Evolutionary conservation across 768 basidiomycete genomes (phyloP).

Genomic region (Rickenella mellea): DNA sequence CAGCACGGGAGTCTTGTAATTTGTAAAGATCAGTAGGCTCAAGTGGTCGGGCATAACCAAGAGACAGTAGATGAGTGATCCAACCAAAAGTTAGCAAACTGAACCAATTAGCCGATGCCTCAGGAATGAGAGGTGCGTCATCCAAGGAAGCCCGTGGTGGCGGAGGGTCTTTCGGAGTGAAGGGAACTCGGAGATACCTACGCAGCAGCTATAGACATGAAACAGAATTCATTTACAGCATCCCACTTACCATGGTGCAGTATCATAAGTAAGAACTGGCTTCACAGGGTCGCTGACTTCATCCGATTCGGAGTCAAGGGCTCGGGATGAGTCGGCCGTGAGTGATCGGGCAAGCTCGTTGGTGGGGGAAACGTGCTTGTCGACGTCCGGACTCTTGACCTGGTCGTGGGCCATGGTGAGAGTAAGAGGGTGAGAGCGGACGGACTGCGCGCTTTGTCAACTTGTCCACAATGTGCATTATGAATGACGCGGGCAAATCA

Average conservation of each 20-base stretch:
- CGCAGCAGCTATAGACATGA: background rate
- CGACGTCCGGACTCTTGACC: background rate
- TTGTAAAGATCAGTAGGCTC: slow-evolving; percentile 77
- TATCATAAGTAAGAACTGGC: background rate
- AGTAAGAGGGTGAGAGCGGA: background rate
- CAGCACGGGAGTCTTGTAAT: slow-evolving; percentile 52
- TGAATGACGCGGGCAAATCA: too few relatives aligned
- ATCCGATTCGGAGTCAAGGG: background rate
- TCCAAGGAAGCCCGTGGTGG: slow-evolving; percentile 45
- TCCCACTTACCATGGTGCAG: background rate
- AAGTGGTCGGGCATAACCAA: slow-evolving; percentile 76
- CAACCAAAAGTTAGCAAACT: slow-evolving; percentile 60
- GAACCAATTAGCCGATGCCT: slow-evolving; percentile 52
- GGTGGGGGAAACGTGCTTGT: background rate
- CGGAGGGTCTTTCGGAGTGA: slow-evolving; percentile 12
- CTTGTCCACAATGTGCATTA: too few relatives aligned
- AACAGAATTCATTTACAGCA: background rate
- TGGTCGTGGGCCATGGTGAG: background rate
- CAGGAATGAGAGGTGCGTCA: slow-evolving; percentile 55
- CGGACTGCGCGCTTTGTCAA: background rate
- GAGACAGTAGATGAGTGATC: slow-evolving; percentile 59
- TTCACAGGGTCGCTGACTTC: background rate
- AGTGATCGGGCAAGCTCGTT: background rate
- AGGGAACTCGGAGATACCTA: background rate
- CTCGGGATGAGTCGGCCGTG: background rate